Percentiles rank a stretch among this genome's conserved stretches.
phyloP scores from a whole-genome alignment of 2,329 filamentous ascomycete genomes.

The Cladosporium oxysporum region DNA sequence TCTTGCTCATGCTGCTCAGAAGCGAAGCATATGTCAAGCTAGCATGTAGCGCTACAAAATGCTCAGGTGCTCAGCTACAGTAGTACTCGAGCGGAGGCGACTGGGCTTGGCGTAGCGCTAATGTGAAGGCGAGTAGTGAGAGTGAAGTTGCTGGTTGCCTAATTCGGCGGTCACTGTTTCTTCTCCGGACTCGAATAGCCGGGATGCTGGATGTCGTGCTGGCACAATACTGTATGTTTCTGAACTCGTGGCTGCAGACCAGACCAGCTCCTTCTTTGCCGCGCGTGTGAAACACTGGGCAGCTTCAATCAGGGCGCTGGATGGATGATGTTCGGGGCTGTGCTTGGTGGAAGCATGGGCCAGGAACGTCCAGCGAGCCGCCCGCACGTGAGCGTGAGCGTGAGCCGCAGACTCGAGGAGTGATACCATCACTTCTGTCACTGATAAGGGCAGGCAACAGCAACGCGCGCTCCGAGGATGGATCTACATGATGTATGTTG shows the following conservation, averaged over 20 bases:
- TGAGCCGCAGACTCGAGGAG: background rate
- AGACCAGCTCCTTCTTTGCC: background rate
- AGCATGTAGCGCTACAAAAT: conserved; percentile 2
- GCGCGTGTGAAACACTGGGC: conserved; percentile 10
- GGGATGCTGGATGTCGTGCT: conserved; percentile 1
- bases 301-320: background rate
- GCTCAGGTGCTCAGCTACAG: conserved; percentile 18
- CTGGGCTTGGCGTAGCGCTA: conserved; percentile 14
- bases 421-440: conserved; percentile 11
- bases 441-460: conserved; percentile 6
- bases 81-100: conserved; percentile 10
- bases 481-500: background rate
- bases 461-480: background rate
- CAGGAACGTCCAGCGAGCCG: background rate
- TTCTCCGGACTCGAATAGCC: background rate
- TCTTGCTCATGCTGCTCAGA: conserved; percentile 27
- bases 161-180: background rate
- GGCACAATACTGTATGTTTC: conserved; percentile 7
- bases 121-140: background rate
- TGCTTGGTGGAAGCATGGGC: conserved; percentile 8
- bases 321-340: conserved; percentile 12
- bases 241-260: background rate
- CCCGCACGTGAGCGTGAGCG: background rate
- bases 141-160: conserved; percentile 14
- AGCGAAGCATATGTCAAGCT: conserved; percentile 1